Evolutionary conservation across 2,329 filamentous ascomycete species (phyloP), one percentile per base, ranked within the genome.

Genomic region (Fusarium sp.): DNA sequence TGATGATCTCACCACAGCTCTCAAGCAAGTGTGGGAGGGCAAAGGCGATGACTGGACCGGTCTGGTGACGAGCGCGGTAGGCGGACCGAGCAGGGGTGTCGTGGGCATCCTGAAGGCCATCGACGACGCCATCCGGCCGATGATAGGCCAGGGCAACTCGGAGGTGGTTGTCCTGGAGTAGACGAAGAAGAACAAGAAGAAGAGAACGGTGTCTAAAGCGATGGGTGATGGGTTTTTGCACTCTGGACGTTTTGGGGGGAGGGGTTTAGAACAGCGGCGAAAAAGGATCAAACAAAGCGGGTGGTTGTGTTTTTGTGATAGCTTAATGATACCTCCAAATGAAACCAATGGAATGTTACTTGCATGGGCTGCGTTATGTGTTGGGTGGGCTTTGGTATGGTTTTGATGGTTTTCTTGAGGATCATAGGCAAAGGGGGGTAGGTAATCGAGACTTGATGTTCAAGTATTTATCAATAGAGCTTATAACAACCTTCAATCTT

Each of bases 41-140:
- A 82, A 80, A 57, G 87, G 86, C 13, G 74, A 82, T 3, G 83
- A 83, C 23, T 90, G 88, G 86, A 80, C 82, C 43, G 88, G 88
- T 1, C 84, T 90, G 56, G 77, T 80, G 39, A 84, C 82, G 5
- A 84, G 87, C 63, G 88, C 86, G 3, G 88, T 87, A 8, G 86
- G 84, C 7, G 81, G 78, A 71, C 80, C 82, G 34, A 79, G 81
- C 35, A 77, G 76, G 5, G 82, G 82, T 41, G 85, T 87, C 10
- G 83, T 87, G 34, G 85, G 86, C 64, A 81, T 90, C 73, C 81
- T 91, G 30, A 80, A 80, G 54, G 83, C 84, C 20, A 81, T 88
- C 10, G 87, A 90, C 77, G 85, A 86, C 20, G 84, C 83, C 16
- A 76, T 90, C 32, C 82, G 85, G 48, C 77, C 81, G n/a, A 68